Percentiles rank a stretch among this genome's conserved stretches.
Evolutionary conservation across 495 filamentous ascomycete species (phyloP).

Genomic region (Tuber microsphaerosporum): DNA sequence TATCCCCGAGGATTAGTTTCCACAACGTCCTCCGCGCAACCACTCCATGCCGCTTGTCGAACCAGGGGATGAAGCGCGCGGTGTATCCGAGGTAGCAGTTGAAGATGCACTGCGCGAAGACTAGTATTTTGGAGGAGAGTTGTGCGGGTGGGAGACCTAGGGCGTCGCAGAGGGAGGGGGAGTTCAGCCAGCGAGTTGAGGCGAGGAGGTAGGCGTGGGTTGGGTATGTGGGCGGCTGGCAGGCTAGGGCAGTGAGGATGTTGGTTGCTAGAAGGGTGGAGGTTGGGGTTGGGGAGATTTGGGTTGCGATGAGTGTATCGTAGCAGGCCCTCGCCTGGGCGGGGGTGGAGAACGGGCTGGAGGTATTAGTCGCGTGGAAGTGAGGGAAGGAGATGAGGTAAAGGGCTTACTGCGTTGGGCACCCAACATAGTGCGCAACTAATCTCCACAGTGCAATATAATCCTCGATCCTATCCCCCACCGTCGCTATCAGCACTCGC

Average conservation of each 20-base stretch:
- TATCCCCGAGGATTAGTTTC: slow-evolving; percentile 49
- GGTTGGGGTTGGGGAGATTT: slow-evolving; percentile 57
- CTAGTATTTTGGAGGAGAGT: slow-evolving; percentile 54
- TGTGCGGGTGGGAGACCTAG: slow-evolving; percentile 55
- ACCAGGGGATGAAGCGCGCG: slow-evolving; percentile 50
- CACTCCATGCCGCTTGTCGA: slow-evolving; percentile 55
- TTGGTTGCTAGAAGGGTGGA: slow-evolving; percentile 63
- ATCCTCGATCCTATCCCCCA: slow-evolving; percentile 46
- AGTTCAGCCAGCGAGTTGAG: slow-evolving; percentile 62
- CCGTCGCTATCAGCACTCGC: neutral
- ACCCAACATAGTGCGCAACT: slow-evolving; percentile 64
- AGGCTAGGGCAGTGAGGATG: slow-evolving; percentile 59
- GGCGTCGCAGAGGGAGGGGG: slow-evolving; percentile 53
- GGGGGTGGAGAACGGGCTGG: slow-evolving; percentile 48
- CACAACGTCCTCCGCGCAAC: slow-evolving; percentile 52
- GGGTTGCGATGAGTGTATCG: slow-evolving; percentile 57
- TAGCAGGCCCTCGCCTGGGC: slow-evolving; percentile 54
- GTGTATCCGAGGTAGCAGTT: slow-evolving; percentile 53
- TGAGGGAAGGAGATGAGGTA: neutral
- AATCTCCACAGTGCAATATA: slow-evolving; percentile 73
- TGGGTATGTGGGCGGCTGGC: slow-evolving; percentile 57
- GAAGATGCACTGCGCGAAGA: slow-evolving; percentile 63
- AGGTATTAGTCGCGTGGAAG: slow-evolving; percentile 10
- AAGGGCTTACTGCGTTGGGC: slow-evolving; percentile 49
- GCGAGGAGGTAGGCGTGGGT: slow-evolving; percentile 59